phyloP scores from a whole-genome alignment of 441 rosid genomes.

The Hura crepitans region DNA sequence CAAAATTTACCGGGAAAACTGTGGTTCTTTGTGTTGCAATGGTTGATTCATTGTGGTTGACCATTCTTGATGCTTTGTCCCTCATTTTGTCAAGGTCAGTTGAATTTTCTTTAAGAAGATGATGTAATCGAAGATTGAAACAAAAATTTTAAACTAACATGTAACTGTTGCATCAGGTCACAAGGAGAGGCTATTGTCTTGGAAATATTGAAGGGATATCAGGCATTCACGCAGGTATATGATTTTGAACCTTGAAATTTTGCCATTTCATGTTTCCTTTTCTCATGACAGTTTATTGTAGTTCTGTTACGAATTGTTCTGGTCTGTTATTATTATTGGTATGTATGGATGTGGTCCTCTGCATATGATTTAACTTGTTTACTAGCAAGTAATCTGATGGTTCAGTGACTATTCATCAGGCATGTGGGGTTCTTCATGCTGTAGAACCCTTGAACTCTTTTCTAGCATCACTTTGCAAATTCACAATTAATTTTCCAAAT shows the following conservation, averaged over 20 bases:
- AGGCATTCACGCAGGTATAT: constrained; percentile 98
- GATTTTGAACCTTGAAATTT: constrained; percentile 23
- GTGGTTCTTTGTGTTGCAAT: constrained; percentile 80
- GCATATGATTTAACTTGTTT: constrained; percentile 7
- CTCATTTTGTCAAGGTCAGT: constrained; percentile 86
- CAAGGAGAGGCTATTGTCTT: constrained; percentile 98
- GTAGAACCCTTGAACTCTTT: constrained; percentile 95
- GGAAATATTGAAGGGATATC: constrained; percentile 97
- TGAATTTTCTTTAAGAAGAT: constrained; percentile 18
- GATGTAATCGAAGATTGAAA: neutral
- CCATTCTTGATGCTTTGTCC: constrained; percentile 90
- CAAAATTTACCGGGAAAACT: constrained; percentile 64
- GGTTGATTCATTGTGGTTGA: constrained; percentile 97
- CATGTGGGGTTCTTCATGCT: constrained; percentile 98
- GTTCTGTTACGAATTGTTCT: constrained; percentile 10
- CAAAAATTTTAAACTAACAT: constrained; percentile 28
- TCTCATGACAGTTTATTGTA: neutral
- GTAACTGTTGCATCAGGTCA: constrained; percentile 58
- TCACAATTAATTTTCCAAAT: constrained; percentile 78
- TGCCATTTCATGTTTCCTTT: constrained; percentile 6
- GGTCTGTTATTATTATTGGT: neutral
- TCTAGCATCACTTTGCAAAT: constrained; percentile 96
- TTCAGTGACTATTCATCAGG: constrained; percentile 48
- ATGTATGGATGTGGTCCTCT: constrained; percentile 11
- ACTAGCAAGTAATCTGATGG: constrained; percentile 17